These are phyloP conservation scores for Kazachstania sp. DNA, from an alignment of 1,139 yeast species.

Conservation along the genomic window DNA sequence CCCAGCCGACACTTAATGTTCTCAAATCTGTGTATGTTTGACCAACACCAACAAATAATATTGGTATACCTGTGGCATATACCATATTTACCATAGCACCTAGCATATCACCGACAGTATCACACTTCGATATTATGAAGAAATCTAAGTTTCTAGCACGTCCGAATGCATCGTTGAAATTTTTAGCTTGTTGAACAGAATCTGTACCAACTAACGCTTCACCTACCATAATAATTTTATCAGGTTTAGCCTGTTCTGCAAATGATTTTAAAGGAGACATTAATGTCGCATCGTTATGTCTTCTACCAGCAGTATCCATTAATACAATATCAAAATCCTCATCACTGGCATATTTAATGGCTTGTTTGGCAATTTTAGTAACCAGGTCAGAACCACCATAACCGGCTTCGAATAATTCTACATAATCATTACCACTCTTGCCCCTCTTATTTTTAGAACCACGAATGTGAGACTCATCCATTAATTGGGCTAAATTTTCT, in stretches of 20 bases:
- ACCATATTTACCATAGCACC: conserved; percentile 98
- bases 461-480: conserved; percentile 34
- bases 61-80: conserved; percentile 91
- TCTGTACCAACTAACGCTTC: conserved; percentile 97
- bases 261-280: conserved; percentile 95
- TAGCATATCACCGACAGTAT: conserved; percentile 93
- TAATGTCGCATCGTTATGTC: conserved; percentile 88
- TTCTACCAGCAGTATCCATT: conserved; percentile 95
- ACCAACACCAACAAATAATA: conserved; percentile 91
- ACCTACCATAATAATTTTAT: conserved; percentile 96
- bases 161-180: conserved; percentile 94
- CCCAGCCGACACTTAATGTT: conserved; percentile 87
- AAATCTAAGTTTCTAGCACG: conserved; percentile 73
- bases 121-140: conserved; percentile 89
- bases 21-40: conserved; percentile 94
- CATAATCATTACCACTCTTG: conserved; percentile 40
- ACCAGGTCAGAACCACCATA: conserved; percentile 93
- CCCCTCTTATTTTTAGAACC: conserved; percentile 30
- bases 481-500: conserved; percentile 60
- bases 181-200: conserved; percentile 89
- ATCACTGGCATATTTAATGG: conserved; percentile 66
- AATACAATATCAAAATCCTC: conserved; percentile 73
- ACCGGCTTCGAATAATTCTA: conserved; percentile 87
- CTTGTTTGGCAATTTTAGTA: conserved; percentile 90
- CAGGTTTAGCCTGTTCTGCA: conserved; percentile 93